Percentiles rank a stretch among this genome's conserved stretches.
These are phyloP conservation scores for Solanum chacoense DNA, from an alignment of 305 asterid genomes.

Conservation along the genomic window DNA sequence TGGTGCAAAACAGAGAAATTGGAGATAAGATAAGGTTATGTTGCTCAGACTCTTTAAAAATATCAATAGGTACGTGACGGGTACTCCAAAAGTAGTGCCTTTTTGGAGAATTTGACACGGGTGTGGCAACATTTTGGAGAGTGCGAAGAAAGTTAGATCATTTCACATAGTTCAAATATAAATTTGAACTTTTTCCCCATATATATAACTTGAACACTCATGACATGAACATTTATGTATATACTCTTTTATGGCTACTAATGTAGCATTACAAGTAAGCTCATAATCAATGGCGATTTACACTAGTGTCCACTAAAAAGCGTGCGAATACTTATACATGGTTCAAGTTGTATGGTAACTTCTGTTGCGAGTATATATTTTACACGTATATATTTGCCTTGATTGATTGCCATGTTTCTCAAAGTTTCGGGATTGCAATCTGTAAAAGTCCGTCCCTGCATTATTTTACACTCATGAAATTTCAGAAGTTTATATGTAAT, in stretches of 20 bases:
- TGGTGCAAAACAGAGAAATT: not conserved
- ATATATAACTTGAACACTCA: not conserved
- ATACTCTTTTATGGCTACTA: not conserved
- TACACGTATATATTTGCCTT: slow-evolving; percentile 23
- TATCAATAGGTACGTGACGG: not conserved
- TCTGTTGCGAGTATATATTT: not conserved
- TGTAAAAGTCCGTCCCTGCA: slow-evolving; percentile 63
- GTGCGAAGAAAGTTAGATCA: not conserved
- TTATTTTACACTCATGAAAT: not conserved
- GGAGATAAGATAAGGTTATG: not conserved
- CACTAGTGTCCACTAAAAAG: not conserved
- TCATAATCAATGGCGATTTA: not conserved
- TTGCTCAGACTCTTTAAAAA: not conserved
- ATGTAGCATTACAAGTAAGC: not conserved
- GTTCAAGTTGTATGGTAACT: not conserved
- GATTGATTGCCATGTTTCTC: slow-evolving; percentile 34
- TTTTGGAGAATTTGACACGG: not conserved
- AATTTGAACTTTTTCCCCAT: not conserved
- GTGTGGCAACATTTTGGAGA: not conserved
- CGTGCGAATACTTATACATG: not conserved
- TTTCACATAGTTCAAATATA: not conserved
- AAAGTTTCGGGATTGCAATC: slow-evolving; percentile 41
- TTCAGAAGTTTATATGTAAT: not conserved
- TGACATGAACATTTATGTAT: not conserved
- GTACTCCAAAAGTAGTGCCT: not conserved